Conservation (phyloP, 345 rosid species). For the Hibiscus tridactylites region DNA sequence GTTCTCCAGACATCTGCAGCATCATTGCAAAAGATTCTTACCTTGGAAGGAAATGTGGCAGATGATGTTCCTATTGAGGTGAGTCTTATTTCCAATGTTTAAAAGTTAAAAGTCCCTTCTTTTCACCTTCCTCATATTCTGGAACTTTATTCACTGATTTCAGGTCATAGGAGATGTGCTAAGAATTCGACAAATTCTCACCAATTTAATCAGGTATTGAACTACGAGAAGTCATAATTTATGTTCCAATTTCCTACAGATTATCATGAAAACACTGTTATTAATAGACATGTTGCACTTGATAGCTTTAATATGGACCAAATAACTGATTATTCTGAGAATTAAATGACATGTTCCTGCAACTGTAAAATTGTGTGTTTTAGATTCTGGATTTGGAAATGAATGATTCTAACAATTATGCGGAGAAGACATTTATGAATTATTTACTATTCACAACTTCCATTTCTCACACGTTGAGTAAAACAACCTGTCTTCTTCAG, state of each 20-base stretch:
- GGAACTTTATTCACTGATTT: conserved; percentile 4
- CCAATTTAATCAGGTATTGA: conserved; percentile 81
- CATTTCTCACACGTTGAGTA: background rate
- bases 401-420: background rate
- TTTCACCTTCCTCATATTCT: background rate
- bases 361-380: background rate
- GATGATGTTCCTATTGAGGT: conserved; percentile 93
- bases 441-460: background rate
- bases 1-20: conserved; percentile 97
- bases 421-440: background rate
- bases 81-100: conserved; percentile 1
- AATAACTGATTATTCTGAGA: background rate
- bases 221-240: background rate
- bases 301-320: background rate
- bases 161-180: conserved; percentile 95
- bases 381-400: background rate
- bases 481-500: conserved; percentile 25
- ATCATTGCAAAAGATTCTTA: conserved; percentile 66
- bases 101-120: background rate
- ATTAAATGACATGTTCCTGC: background rate
- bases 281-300: background rate
- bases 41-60: conserved; percentile 74
- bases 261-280: background rate
- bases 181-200: conserved; percentile 89
- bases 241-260: background rate